phyloP scores from a whole-genome alignment of 139 green algal genomes.

The Chlamydomonas sphaeroides region DNA sequence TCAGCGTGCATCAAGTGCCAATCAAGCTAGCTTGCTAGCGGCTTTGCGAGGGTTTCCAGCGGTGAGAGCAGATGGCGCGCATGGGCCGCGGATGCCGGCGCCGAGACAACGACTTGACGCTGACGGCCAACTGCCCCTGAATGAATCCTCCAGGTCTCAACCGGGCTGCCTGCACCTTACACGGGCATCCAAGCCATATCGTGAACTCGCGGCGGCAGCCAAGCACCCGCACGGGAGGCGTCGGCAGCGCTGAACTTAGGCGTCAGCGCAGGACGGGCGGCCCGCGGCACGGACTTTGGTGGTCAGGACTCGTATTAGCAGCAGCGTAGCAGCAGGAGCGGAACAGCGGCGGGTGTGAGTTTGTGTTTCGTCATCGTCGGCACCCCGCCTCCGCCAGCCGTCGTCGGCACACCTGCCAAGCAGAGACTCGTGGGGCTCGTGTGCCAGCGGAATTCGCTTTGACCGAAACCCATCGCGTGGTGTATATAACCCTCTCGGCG shows the following conservation, averaged over 20 bases:
- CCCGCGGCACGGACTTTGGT: background rate
- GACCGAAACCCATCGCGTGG: too few species aligned
- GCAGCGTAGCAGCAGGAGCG: background rate
- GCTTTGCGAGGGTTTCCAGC: slow-evolving; percentile 6
- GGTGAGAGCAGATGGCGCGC: slow-evolving; percentile 1
- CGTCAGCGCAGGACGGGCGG: background rate
- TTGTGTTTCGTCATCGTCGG: too few species aligned
- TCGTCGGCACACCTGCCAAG: too few species aligned
- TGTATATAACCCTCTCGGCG: too few species aligned
- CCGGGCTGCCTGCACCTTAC: slow-evolving; percentile 69
- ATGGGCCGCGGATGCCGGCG: too few species aligned
- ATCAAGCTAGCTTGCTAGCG: slow-evolving; percentile 23
- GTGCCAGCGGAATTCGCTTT: too few species aligned
- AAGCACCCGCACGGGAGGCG: slow-evolving; percentile 12
- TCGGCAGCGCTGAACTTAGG: background rate
- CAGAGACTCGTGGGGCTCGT: too few species aligned
- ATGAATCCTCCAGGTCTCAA: slow-evolving; percentile 45
- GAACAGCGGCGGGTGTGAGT: background rate
- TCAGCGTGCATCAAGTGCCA: background rate
- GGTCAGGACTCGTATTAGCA: too few species aligned
- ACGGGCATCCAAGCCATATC: slow-evolving; percentile 65
- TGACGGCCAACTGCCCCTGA: too few species aligned
- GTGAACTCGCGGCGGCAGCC: slow-evolving; percentile 16
- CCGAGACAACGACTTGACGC: too few species aligned
- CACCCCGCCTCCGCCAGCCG: too few species aligned